These are phyloP conservation scores for Lupinus albus DNA, from an alignment of 306 rosid genomes.

Conservation along the genomic window DNA sequence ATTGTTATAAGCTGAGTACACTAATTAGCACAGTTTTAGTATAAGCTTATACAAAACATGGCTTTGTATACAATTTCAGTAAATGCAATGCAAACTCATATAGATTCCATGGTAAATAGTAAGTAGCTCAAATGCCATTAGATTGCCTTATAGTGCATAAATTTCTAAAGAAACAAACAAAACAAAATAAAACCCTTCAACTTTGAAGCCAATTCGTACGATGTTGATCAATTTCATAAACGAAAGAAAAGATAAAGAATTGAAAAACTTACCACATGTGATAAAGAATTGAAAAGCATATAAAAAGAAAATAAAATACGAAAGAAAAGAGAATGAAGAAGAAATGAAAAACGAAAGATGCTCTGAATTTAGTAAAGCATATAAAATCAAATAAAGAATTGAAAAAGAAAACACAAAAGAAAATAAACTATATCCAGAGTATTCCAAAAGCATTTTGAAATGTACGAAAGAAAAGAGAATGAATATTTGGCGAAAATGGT, in stretches of 20 bases:
- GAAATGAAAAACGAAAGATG: background rate
- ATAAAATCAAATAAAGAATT: background rate
- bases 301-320: too few species aligned
- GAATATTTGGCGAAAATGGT: slow-evolving; percentile 1
- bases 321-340: too few species aligned
- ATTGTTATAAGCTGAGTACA: background rate
- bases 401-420: background rate
- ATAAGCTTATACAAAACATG: background rate
- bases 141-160: background rate
- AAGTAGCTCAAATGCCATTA: slow-evolving; percentile 16
- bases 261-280: too few species aligned
- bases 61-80: too few species aligned
- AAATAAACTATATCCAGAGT: too few species aligned
- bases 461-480: background rate
- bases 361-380: background rate
- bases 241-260: background rate
- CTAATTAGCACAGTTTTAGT: too few species aligned
- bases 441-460: background rate
- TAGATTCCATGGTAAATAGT: background rate
- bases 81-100: background rate
- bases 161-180: background rate
- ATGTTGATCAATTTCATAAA: background rate
- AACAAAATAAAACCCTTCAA: too few species aligned
- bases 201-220: background rate
- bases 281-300: too few species aligned